Percentiles rank a stretch among this genome's conserved stretches.
Evolutionary conservation across 192 early-diverging fungal species (phyloP).

Genomic region (Spizellomyces sp.): DNA sequence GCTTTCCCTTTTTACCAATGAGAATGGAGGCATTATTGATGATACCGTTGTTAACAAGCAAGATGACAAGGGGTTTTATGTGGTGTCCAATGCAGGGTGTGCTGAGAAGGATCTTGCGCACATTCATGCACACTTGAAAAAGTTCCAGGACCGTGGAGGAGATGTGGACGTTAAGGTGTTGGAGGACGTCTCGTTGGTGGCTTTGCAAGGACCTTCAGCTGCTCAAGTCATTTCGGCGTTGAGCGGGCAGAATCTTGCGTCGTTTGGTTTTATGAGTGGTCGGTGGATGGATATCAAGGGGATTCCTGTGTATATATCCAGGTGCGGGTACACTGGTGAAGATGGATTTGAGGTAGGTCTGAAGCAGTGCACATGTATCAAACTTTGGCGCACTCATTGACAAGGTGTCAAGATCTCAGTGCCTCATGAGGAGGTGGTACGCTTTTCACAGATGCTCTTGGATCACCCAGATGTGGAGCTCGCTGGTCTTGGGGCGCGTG

Average conservation of each 20-base stretch:
- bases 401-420: constrained; percentile 72
- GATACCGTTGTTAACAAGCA: constrained; percentile 96
- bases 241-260: constrained; percentile 57
- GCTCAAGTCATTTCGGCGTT: constrained; percentile 67
- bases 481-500: constrained; percentile 94
- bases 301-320: constrained; percentile 82
- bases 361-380: neutral
- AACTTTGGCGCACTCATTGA: constrained; percentile 6
- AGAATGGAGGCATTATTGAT: constrained; percentile 96
- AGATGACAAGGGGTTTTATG: constrained; percentile 70
- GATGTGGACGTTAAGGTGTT: constrained; percentile 87
- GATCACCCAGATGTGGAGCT: constrained; percentile 77
- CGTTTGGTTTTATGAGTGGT: constrained; percentile 91
- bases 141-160: constrained; percentile 86
- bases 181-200: constrained; percentile 84
- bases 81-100: constrained; percentile 96
- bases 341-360: constrained; percentile 90
- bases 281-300: constrained; percentile 73
- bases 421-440: constrained; percentile 67
- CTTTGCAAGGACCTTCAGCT: constrained; percentile 90
- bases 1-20: constrained; percentile 94
- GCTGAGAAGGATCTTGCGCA: constrained; percentile 96
- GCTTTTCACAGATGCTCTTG: constrained; percentile 71
- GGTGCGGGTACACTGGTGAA: constrained; percentile 98
- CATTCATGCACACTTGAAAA: constrained; percentile 73